Percentiles rank a stretch among this genome's conserved stretches.
These are phyloP conservation scores for Picochlorum sp. DNA, from an alignment of 139 green algal genomes.

Conservation along the genomic window DNA sequence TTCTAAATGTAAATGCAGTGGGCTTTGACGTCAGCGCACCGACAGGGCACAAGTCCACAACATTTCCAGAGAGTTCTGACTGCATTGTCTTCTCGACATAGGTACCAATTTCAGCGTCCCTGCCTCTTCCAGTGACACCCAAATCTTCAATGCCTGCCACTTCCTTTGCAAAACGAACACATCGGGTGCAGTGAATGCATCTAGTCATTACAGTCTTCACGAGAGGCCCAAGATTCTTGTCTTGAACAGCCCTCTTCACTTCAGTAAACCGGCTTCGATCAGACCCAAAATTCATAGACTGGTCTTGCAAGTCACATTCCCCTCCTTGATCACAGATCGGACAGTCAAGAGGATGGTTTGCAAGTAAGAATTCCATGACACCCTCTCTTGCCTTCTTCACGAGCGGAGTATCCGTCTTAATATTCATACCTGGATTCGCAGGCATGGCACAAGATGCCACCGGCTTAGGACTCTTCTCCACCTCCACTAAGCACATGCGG, in stretches of 20 bases:
- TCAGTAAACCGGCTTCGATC: conserved; percentile 87
- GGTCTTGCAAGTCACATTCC: conserved; percentile 97
- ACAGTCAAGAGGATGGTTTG: conserved; percentile 98
- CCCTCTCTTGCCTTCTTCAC: conserved; percentile 98
- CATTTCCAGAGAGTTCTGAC: conserved; percentile 91
- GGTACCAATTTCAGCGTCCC: conserved; percentile 86
- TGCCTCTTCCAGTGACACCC: conserved; percentile 79
- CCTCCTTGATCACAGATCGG: conserved; percentile 99
- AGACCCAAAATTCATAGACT: conserved; percentile 88
- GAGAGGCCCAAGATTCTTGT: conserved; percentile 95
- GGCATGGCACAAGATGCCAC: conserved; percentile 98
- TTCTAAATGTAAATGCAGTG: conserved; percentile 88
- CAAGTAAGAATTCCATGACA: conserved; percentile 99
- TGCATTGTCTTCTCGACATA: conserved; percentile 89
- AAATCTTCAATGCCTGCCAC: conserved; percentile 91
- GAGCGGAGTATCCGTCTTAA: conserved; percentile 87
- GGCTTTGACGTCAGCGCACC: conserved; percentile 96
- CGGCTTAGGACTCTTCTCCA: conserved; percentile 94
- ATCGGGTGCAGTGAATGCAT: conserved; percentile 92
- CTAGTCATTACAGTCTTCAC: conserved; percentile 99
- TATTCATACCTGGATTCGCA: conserved; percentile 85
- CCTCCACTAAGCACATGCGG: conserved; percentile 98
- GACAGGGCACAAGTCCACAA: conserved; percentile 98
- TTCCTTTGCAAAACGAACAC: conserved; percentile 91
- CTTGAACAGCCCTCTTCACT: conserved; percentile 78